Percentiles rank a stretch among this genome's conserved stretches.
Evolutionary conservation across 192 early-diverging fungal genomes (phyloP).

Genomic region (Backusella morwellensis): DNA sequence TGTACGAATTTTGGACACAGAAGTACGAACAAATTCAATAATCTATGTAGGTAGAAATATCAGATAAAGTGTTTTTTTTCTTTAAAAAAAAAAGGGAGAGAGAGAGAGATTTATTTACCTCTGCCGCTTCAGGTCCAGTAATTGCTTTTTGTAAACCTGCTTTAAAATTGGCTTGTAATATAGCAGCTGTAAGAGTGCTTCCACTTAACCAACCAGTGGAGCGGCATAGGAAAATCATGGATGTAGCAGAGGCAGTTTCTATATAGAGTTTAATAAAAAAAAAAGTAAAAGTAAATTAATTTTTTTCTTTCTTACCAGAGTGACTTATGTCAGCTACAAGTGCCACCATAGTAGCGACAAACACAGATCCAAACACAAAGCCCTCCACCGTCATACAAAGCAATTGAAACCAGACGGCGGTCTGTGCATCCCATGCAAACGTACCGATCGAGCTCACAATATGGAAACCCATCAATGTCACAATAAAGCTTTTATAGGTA

Average conservation of each 20-base stretch:
- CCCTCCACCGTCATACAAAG: constrained; percentile 46
- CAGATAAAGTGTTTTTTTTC: not conserved
- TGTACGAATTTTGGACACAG: constrained; percentile 19
- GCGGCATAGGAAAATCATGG: constrained; percentile 47
- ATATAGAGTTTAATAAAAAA: not conserved
- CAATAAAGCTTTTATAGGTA: constrained; percentile 27
- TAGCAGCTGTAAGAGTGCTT: constrained; percentile 42
- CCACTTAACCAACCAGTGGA: constrained; percentile 52
- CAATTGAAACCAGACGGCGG: constrained; percentile 25
- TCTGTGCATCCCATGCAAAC: constrained; percentile 50
- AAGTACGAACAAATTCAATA: constrained; percentile 27
- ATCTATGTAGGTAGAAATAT: not conserved
- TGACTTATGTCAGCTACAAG: constrained; percentile 51
- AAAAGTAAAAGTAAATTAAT: too few relatives aligned
- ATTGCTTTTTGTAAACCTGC: constrained; percentile 13
- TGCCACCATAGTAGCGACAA: constrained; percentile 50
- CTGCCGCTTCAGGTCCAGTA: constrained; percentile 31
- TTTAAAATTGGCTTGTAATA: constrained; percentile 38
- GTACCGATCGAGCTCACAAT: constrained; percentile 52
- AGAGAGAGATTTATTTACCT: constrained; percentile 1
- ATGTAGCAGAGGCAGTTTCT: constrained; percentile 20
- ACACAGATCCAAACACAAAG: constrained; percentile 52
- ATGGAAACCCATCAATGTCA: constrained; percentile 48
- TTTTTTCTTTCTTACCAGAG: constrained; percentile 28
- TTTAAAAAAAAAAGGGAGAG: not conserved